A percentile compares a stretch with the other conserved stretches of the same genome.
phyloP scores from a whole-genome alignment of 2,329 filamentous ascomycete species.

The Alternaria atra region DNA sequence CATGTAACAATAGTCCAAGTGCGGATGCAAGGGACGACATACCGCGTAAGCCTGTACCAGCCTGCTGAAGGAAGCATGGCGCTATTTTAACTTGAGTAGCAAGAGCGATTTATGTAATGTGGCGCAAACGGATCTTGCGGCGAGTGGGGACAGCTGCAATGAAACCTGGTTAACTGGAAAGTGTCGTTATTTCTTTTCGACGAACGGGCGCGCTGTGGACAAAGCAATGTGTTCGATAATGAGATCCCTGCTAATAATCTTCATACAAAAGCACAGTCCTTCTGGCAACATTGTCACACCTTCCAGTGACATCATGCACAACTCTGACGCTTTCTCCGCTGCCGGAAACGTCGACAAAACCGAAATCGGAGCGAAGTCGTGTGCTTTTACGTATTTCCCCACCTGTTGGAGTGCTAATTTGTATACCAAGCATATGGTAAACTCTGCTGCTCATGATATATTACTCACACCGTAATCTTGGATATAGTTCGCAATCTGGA shows the following conservation, averaged over 20 bases:
- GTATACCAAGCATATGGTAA: background rate
- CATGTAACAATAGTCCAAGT: background rate
- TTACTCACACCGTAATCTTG: background rate
- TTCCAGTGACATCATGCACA: background rate
- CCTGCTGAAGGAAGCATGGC: background rate
- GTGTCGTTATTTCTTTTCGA: background rate
- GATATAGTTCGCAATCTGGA: background rate
- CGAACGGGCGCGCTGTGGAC: background rate
- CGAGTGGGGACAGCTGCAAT: background rate
- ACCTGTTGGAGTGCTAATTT: background rate
- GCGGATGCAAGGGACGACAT: background rate
- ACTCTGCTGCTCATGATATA: background rate
- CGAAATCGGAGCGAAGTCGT: background rate
- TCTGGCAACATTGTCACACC: background rate
- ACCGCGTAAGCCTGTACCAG: background rate
- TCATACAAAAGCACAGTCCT: background rate
- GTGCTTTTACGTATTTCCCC: background rate
- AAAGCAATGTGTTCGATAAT: constrained; percentile 12
- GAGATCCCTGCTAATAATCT: constrained; percentile 6
- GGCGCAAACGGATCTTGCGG: background rate
- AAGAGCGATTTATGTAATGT: background rate
- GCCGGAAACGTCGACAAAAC: background rate
- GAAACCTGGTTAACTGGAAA: background rate
- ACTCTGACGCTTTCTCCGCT: background rate
- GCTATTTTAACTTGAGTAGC: background rate